Evolutionary conservation across 148 eudicot genomes (phyloP).

Genomic region (Chenopodium quinoa): DNA sequence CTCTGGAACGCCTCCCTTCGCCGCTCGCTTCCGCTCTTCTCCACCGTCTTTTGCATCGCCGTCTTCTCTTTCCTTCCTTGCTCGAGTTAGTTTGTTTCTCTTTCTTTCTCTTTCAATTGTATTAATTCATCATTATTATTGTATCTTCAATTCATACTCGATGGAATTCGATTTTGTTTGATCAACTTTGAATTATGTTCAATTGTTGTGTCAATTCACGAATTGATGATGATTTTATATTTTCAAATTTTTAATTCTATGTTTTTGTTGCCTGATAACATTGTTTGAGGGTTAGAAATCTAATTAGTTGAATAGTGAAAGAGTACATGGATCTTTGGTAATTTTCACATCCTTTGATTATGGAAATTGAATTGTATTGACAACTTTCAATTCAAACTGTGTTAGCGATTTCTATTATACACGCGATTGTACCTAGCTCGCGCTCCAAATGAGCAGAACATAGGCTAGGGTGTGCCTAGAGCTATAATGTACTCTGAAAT

Average conservation of each 20-base stretch:
- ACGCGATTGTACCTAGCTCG: no score
- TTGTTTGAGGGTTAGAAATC: neutral
- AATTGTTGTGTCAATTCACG: neutral
- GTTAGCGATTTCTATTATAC: no score
- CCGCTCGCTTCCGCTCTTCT: constrained; percentile 66
- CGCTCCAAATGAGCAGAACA: no score
- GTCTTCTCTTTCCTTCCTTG: constrained; percentile 71
- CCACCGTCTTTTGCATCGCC: constrained; percentile 65
- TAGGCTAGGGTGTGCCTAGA: neutral
- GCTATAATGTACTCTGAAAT: neutral
- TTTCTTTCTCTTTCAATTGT: neutral
- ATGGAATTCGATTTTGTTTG: neutral
- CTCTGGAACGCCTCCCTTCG: constrained; percentile 67
- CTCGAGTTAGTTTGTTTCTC: constrained; percentile 61
- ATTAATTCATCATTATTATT: neutral
- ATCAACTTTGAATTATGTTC: neutral
- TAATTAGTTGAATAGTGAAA: neutral
- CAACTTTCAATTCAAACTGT: neutral
- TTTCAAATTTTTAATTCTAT: neutral
- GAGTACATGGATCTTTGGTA: neutral
- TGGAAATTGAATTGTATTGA: neutral
- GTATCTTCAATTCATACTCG: neutral
- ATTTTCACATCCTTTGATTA: neutral
- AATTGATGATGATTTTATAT: neutral
- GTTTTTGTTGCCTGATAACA: neutral